phyloP scores from a whole-genome alignment of 2,329 filamentous ascomycete genomes.

The Dactylellina haptotyla region DNA sequence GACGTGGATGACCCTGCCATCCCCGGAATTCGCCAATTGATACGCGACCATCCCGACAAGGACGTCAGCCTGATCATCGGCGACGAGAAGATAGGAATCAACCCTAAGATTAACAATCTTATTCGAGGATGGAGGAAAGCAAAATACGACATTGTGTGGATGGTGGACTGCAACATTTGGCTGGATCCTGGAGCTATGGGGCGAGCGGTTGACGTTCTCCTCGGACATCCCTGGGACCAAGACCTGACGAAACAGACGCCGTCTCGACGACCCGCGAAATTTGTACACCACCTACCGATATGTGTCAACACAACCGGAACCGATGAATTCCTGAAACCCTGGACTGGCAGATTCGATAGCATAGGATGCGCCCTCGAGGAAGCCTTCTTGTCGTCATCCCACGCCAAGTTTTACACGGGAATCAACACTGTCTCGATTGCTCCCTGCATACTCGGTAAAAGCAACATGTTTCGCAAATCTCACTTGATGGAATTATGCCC shows the following conservation, averaged over 20 bases:
- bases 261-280: slow-evolving; percentile 60
- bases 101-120: slow-evolving; percentile 98
- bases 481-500: slow-evolving; percentile 80
- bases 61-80: slow-evolving; percentile 82
- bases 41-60: slow-evolving; percentile 76
- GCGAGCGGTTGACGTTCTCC: slow-evolving; percentile 87
- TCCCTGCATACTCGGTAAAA: slow-evolving; percentile 94
- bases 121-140: slow-evolving; percentile 91
- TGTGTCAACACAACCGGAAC: slow-evolving; percentile 69
- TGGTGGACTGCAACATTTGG: slow-evolving; percentile 97
- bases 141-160: slow-evolving; percentile 88
- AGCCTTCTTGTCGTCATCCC: slow-evolving; percentile 89
- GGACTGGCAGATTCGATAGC: slow-evolving; percentile 42
- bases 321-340: slow-evolving; percentile 60
- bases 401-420: slow-evolving; percentile 96
- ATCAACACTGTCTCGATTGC: slow-evolving; percentile 93
- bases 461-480: slow-evolving; percentile 95
- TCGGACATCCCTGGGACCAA: slow-evolving; percentile 70
- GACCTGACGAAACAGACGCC: slow-evolving; percentile 69
- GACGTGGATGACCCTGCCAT: slow-evolving; percentile 79
- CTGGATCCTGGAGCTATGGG: slow-evolving; percentile 79
- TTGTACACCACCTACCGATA: slow-evolving; percentile 92
- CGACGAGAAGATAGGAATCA: slow-evolving; percentile 86
- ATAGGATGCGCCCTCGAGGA: slow-evolving; percentile 86
- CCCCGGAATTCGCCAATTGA: slow-evolving; percentile 75